Evolutionary conservation across 345 rosid species (phyloP), one percentile per base, ranked within the genome.

Genomic region (Gossypium anomalum): DNA sequence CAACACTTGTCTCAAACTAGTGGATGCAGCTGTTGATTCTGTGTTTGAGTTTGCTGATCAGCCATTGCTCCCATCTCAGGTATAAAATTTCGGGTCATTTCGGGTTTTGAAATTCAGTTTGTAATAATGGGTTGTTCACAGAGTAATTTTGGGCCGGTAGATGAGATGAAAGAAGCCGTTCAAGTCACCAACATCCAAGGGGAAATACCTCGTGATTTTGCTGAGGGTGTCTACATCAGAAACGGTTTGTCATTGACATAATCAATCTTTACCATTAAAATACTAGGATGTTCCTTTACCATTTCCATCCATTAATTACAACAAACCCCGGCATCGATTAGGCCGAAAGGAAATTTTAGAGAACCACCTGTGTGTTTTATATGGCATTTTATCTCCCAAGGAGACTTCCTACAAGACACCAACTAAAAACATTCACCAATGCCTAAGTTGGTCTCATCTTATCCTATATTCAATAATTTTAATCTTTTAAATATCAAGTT

Each of bases 131-230:
- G 7, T 34, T 34, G 41, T 34, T 4, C 7, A 72, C 79, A 80
- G 88, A 80, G 79, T 45, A 85, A 85, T 79, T 81, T 83, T 78
- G 87, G 79, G 43, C 89, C 91, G 0, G 86, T 84, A 0, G 80
- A 79, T 15, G 85, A 80, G 72, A 4, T 79, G 23, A 45, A 71
- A 47, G 44, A 69, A 75, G 72, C 63, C 7, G 74, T 81, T 44
- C 34, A 66, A 4, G 74, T 85, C 27, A 63, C 65, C 71, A 17
- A 9, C 68, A 74, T 76, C 53, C 73, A 71, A 20, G 85, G 83
- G 13, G 53, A 66, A 27, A 63, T 84, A 71, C 83, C 86, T 3
- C 34, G 67, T 72, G 74, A 61, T 61, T 79, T 69, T 43, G 48
- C 78, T 0, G 72, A 57, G 47, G 86, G 80, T 13, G 69, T 78